Percentiles rank a stretch among this genome's conserved stretches.
These are phyloP conservation scores for Cryphonectria parasitica DNA, from an alignment of 2,329 filamentous ascomycete genomes.

Conservation along the genomic window DNA sequence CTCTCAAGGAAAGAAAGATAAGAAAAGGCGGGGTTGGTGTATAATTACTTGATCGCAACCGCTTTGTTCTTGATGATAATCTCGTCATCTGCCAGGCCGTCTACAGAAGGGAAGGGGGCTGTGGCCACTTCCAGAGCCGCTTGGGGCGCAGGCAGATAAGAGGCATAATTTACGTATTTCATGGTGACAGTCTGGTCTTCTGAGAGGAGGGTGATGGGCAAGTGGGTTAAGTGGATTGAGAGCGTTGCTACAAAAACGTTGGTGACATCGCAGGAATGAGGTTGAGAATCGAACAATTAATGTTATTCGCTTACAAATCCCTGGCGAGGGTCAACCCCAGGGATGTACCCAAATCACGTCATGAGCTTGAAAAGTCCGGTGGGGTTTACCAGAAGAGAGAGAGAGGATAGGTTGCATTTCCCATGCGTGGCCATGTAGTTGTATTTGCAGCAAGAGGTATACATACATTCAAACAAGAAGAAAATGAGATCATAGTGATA, in stretches of 20 bases:
- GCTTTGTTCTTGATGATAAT: constrained; percentile 28
- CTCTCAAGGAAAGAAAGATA: constrained; percentile 30
- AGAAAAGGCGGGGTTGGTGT: neutral
- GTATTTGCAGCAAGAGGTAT: constrained; percentile 9
- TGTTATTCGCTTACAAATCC: constrained; percentile 21
- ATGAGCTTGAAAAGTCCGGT: neutral
- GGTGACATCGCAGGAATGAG: neutral
- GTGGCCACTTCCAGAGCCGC: constrained; percentile 21
- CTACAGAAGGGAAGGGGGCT: constrained; percentile 16
- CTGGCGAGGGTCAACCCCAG: neutral
- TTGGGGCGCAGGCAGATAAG: constrained; percentile 18
- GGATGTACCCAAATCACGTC: neutral
- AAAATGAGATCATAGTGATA: neutral
- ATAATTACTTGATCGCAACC: constrained; percentile 21
- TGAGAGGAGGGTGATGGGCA: neutral
- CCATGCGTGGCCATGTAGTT: neutral
- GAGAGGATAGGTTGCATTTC: neutral
- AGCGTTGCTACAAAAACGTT: neutral
- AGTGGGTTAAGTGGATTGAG: neutral
- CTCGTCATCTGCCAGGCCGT: constrained; percentile 19
- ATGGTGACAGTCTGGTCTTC: neutral
- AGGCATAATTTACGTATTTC: constrained; percentile 25
- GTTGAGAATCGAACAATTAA: neutral
- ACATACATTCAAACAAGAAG: neutral
- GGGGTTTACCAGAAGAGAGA: neutral